These are phyloP conservation scores for Arthrobotrys sphaeroides DNA, from an alignment of 2,329 filamentous ascomycete genomes.

Conservation along the genomic window DNA sequence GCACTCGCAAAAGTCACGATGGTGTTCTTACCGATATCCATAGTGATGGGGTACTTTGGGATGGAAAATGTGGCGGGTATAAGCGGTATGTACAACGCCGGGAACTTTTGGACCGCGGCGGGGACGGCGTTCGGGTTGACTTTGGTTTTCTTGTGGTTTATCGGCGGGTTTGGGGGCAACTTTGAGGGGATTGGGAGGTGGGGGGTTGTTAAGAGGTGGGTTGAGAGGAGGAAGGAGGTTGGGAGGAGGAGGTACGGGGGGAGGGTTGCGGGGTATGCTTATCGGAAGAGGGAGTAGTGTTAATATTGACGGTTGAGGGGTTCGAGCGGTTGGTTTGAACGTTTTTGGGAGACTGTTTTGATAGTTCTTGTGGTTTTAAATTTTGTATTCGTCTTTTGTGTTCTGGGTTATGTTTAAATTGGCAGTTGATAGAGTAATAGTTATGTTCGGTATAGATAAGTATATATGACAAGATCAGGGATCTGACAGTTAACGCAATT, in stretches of 20 bases:
- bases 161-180: constrained; percentile 35
- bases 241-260: constrained; percentile 20
- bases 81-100: constrained; percentile 26
- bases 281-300: background rate
- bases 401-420: too few relatives aligned
- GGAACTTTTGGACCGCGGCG: constrained; percentile 36
- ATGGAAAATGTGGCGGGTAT: constrained; percentile 61
- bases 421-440: background rate
- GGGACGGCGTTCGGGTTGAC: constrained; percentile 42
- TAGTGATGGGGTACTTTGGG: constrained; percentile 66
- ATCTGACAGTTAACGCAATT: too few relatives aligned
- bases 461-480: too few relatives aligned
- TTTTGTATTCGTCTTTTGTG: too few relatives aligned
- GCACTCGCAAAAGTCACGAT: constrained; percentile 67
- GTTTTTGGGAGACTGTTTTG: background rate
- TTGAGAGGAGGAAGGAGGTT: constrained; percentile 20
- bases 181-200: constrained; percentile 25
- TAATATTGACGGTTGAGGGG: background rate
- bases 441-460: background rate
- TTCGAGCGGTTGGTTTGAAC: background rate
- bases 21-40: constrained; percentile 66
- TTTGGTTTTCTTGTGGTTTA: constrained; percentile 41
- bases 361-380: background rate
- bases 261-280: background rate
- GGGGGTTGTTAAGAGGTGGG: constrained; percentile 21